phyloP scores from a whole-genome alignment of 148 eudicot genomes.

The Camellia lanceoleosa region DNA sequence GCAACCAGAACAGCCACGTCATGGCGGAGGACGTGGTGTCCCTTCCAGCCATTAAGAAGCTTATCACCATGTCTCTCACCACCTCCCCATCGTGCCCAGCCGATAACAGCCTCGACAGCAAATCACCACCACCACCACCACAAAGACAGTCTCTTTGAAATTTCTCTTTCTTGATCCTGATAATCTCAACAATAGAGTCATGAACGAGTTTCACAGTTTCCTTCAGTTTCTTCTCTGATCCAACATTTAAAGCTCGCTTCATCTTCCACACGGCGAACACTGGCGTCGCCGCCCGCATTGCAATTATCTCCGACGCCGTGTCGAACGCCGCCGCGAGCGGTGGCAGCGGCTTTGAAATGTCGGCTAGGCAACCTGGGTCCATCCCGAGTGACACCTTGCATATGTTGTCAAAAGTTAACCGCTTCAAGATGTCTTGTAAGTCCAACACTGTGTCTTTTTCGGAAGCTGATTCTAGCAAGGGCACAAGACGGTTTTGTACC shows the following conservation, averaged over 20 bases:
- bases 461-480: constrained; percentile 50
- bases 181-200: constrained; percentile 35
- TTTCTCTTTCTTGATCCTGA: constrained; percentile 27
- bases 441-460: constrained; percentile 36
- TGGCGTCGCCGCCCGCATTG: constrained; percentile 50
- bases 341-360: constrained; percentile 43
- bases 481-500: constrained; percentile 47
- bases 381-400: constrained; percentile 59
- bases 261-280: constrained; percentile 53
- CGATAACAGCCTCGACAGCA: constrained; percentile 49
- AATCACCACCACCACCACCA: constrained; percentile 23
- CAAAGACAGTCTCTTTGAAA: not conserved
- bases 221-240: constrained; percentile 51
- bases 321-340: constrained; percentile 63
- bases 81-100: constrained; percentile 40
- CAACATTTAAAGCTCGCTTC: constrained; percentile 50
- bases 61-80: constrained; percentile 70
- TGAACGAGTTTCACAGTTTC: constrained; percentile 38
- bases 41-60: constrained; percentile 80
- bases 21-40: constrained; percentile 81
- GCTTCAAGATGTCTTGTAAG: constrained; percentile 66
- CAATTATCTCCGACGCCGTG: constrained; percentile 59
- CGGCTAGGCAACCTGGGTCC: constrained; percentile 58
- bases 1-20: constrained; percentile 81
- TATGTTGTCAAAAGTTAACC: constrained; percentile 69